Evolutionary conservation across 2,329 filamentous ascomycete species (phyloP).

Genomic region (Xylariaceae sp.): DNA sequence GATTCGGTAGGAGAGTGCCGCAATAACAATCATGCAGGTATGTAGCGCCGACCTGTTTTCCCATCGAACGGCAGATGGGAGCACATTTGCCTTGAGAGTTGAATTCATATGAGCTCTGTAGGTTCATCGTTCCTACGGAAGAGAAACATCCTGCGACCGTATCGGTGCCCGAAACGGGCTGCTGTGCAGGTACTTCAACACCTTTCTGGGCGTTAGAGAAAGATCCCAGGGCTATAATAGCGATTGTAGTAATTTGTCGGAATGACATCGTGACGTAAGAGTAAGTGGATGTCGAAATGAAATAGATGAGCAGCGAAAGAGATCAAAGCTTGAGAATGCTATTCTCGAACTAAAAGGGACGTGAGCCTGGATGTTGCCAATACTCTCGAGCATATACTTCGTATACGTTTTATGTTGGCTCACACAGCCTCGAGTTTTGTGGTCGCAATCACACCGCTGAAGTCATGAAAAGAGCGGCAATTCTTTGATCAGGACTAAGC

Average conservation of each 20-base stretch:
- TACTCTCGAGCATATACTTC: too few species aligned
- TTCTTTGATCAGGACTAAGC: background rate
- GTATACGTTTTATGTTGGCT: background rate
- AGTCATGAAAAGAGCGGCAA: conserved; percentile 18
- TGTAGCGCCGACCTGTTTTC: conserved; percentile 66
- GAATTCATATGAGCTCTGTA: conserved; percentile 33
- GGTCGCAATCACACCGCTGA: conserved; percentile 14
- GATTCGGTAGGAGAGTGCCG: conserved; percentile 70
- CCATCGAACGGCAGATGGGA: conserved; percentile 47
- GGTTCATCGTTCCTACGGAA: conserved; percentile 47
- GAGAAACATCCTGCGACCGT: conserved; percentile 60
- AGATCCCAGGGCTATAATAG: conserved; percentile 36
- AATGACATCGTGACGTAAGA: conserved; percentile 38
- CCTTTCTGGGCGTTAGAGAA: conserved; percentile 29
- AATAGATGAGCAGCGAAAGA: conserved; percentile 10
- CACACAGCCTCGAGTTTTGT: conserved; percentile 19
- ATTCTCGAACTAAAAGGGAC: background rate
- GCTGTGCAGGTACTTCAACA: conserved; percentile 44
- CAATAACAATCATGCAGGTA: conserved; percentile 73
- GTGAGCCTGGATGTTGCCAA: background rate
- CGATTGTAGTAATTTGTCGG: conserved; percentile 34
- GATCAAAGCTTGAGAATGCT: background rate
- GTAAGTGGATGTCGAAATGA: conserved; percentile 9
- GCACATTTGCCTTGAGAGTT: conserved; percentile 53
- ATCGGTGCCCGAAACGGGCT: conserved; percentile 44